Evolutionary conservation across 2,329 filamentous ascomycete species (phyloP).

Genomic region (Xylariomycetidae sp.): DNA sequence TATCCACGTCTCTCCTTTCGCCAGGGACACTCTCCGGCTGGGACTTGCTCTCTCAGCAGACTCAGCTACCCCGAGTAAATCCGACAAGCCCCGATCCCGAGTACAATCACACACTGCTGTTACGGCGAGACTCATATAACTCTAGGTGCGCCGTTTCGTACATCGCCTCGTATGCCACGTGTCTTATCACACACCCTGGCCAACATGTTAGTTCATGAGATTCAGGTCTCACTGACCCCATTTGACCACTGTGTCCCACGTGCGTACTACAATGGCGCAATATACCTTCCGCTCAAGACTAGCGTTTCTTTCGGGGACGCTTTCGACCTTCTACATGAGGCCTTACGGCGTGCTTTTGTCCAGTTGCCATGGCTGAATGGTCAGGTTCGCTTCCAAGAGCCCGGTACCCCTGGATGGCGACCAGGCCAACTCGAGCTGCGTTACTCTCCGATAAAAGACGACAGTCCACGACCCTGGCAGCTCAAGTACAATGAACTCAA

Average conservation of each 20-base stretch:
- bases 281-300: not conserved
- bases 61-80: too few species aligned
- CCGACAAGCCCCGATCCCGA: too few species aligned
- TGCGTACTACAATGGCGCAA: not conserved
- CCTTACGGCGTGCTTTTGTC: not conserved
- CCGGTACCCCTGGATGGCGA: constrained; percentile 7
- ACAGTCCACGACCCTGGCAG: constrained; percentile 25
- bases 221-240: not conserved
- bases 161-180: too few species aligned
- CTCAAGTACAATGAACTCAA: constrained; percentile 28
- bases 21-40: too few species aligned
- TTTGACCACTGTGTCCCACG: not conserved
- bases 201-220: too few species aligned
- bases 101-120: too few species aligned
- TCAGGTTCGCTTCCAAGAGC: not conserved
- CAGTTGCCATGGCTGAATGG: not conserved
- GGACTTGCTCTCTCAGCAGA: too few species aligned
- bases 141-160: too few species aligned
- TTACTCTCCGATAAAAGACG: constrained; percentile 1
- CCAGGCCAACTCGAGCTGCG: constrained; percentile 16
- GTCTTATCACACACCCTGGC: too few species aligned
- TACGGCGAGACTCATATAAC: too few species aligned
- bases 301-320: not conserved
- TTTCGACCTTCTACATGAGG: not conserved
- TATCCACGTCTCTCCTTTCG: too few species aligned